phyloP scores from a whole-genome alignment of 2,329 filamentous ascomycete genomes.

The Huntiella moniliformis region DNA sequence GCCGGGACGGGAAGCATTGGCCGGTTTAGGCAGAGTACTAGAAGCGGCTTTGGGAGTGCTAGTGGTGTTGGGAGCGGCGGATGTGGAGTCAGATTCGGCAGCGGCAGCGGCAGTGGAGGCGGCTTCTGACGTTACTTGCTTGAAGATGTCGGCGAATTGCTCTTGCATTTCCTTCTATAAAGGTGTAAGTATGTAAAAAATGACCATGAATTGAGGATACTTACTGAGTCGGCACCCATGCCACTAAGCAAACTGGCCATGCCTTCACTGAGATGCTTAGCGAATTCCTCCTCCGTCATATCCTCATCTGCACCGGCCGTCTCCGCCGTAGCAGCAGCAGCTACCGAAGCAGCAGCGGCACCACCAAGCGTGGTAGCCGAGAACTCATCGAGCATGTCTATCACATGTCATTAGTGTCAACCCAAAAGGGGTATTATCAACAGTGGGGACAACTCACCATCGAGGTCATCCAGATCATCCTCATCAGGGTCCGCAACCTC shows the following conservation, averaged over 20 bases:
- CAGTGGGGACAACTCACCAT: conserved; percentile 36
- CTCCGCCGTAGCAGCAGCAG: not conserved
- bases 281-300: conserved; percentile 10
- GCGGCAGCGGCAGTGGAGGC: conserved; percentile 17
- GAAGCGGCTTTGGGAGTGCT: conserved; percentile 11
- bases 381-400: conserved; percentile 89
- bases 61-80: conserved; percentile 14
- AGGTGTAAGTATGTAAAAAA: not conserved
- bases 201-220: not conserved
- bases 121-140: conserved; percentile 35
- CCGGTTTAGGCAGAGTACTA: conserved; percentile 16
- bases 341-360: not conserved
- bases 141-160: conserved; percentile 62
- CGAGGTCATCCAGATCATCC: conserved; percentile 78
- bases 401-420: conserved; percentile 8
- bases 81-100: conserved; percentile 14
- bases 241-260: conserved; percentile 10
- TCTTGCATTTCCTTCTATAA: conserved; percentile 36
- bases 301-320: conserved; percentile 7
- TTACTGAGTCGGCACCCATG: conserved; percentile 10
- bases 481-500: conserved; percentile 77
- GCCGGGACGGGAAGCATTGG: conserved; percentile 20
- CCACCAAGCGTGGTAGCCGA: conserved; percentile 27
- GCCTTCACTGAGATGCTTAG: conserved; percentile 10
- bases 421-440: conserved; percentile 8